Conservation (phyloP, 2,329 filamentous ascomycete species). For the Lojkania enalia region DNA sequence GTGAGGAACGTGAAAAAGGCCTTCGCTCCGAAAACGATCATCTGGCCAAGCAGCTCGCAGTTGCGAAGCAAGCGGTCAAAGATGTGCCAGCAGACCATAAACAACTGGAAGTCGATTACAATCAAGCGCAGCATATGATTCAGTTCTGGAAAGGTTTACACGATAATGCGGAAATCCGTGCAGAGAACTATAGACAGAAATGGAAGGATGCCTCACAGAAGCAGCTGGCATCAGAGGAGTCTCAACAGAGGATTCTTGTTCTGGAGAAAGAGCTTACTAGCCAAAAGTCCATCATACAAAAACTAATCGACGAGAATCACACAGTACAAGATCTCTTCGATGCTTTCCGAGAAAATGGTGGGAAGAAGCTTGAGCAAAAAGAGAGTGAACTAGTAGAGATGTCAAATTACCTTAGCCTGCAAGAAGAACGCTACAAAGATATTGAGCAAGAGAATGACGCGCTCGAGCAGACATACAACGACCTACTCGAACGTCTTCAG, state of each 20-base stretch:
- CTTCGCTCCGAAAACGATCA: conserved; percentile 3
- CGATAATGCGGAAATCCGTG: not conserved
- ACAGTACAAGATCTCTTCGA: not conserved
- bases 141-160: not conserved
- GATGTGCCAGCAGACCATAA: conserved; percentile 7
- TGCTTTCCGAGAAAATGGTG: not conserved
- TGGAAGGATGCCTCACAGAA: not conserved
- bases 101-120: conserved; percentile 5
- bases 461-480: not conserved
- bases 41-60: conserved; percentile 4
- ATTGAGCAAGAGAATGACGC: not conserved
- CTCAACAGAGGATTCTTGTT: not conserved
- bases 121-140: not conserved
- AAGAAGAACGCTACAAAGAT: not conserved
- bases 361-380: not conserved
- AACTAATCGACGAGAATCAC: not conserved
- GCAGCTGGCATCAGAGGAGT: not conserved
- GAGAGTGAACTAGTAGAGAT: not conserved
- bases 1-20: conserved; percentile 8
- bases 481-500: not conserved
- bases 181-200: not conserved
- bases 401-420: not conserved
- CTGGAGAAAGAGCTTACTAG: not conserved
- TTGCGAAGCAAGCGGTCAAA: conserved; percentile 3
- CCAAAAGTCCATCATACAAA: not conserved